These are phyloP conservation scores for Pisolithus thermaeus DNA, from an alignment of 1,284 basidiomycete genomes.

Conservation along the genomic window DNA sequence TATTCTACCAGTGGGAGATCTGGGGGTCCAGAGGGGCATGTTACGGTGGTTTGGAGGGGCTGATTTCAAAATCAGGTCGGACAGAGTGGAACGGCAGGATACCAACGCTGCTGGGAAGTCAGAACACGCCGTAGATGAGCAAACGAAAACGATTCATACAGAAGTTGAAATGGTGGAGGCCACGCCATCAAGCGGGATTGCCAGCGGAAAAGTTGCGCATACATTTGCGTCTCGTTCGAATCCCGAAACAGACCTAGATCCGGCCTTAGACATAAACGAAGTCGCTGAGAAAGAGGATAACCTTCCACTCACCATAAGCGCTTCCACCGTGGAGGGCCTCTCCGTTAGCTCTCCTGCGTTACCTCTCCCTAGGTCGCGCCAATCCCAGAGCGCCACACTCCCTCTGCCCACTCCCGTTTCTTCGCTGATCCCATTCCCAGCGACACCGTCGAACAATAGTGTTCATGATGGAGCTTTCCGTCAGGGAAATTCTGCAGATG, in stretches of 20 bases:
- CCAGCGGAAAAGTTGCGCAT: not conserved
- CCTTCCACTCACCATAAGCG: too few relatives aligned
- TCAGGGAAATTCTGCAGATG: constrained; percentile 6
- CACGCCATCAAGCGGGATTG: not conserved
- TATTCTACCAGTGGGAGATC: constrained; percentile 77
- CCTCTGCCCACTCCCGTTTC: constrained; percentile 10
- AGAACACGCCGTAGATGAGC: not conserved
- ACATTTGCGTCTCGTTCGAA: not conserved
- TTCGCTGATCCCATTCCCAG: constrained; percentile 30
- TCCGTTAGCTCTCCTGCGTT: too few relatives aligned
- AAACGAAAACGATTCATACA: not conserved
- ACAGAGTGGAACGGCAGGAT: constrained; percentile 18
- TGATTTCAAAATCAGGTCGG: constrained; percentile 7
- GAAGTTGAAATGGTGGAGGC: not conserved
- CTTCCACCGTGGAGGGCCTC: too few relatives aligned
- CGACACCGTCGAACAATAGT: constrained; percentile 62
- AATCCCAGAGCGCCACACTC: constrained; percentile 6
- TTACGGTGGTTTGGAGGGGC: constrained; percentile 54
- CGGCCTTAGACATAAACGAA: too few relatives aligned
- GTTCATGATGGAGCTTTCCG: constrained; percentile 28
- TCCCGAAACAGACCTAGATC: too few relatives aligned
- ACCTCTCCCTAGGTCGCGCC: not conserved
- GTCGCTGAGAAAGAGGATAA: too few relatives aligned
- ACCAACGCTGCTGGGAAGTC: constrained; percentile 11
- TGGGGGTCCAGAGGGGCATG: constrained; percentile 78